Evolutionary conservation across 345 rosid genomes (phyloP), one percentile per base, ranked within the genome.

Genomic region (Fremontodendron californicum): DNA sequence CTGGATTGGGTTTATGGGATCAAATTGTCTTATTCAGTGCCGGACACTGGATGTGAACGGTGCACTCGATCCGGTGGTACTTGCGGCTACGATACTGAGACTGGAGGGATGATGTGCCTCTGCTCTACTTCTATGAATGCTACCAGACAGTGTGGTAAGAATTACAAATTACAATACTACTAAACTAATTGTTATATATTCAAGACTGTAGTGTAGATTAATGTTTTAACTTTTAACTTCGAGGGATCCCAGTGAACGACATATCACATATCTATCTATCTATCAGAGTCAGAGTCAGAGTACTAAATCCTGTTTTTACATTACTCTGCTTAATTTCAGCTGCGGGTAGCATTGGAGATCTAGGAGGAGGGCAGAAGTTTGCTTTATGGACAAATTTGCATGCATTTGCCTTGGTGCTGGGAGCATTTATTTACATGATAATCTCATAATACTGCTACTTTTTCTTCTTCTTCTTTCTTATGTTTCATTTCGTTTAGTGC

Each of bases 1-100:
- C 12, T 80, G 76, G 99, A 93, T 81, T 95, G 99, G 99, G 86
- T 86, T 10, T 95, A 93, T 15, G 97, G 97, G n/a, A 88, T 95
- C 23, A 87, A 89, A 66, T 81, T 95, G 66, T 87, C 93, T 1
- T 93, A 74, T 52, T 80, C 90, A 3, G 77, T 85, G 46, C 94
- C 98, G 1, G 94, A 93, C 4, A 87, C 86, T 15, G 98, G 93
- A 6, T 95, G 98, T 64, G 88, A 84, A 0, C 84, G 89, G 43
- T 93, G 99, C 81, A 79, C 82, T 55, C 75, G 58, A 33, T 92
- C 99, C 16, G 97, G 98, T 10, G 98, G 97, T 33, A 71, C 88
- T 1, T 95, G 99, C 51, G 98, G 99, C 63, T 95, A 83, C 35
- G 96, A 93, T 61, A 88, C 91, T 0, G 97, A 93, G 79, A 86